A percentile compares a stretch with the other conserved stretches of the same genome.
phyloP scores from a whole-genome alignment of 1,284 basidiomycete species.

The Malassezia restricta region DNA sequence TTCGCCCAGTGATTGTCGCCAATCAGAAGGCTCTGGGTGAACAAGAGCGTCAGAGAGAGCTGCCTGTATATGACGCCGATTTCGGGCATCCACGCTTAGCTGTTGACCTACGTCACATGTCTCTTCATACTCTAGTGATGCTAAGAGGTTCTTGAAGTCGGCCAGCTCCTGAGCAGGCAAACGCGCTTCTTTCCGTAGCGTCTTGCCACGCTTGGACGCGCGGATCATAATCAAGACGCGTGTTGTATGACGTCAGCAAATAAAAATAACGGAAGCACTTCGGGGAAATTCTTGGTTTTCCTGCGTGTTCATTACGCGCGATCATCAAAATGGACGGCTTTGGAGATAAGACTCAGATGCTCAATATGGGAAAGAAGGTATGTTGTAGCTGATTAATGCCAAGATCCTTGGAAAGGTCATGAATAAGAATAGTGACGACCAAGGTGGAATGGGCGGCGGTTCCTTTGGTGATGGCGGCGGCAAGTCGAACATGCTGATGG shows the following conservation, averaged over 20 bases:
- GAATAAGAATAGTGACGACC: conserved; percentile 5
- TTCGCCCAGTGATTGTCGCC: background rate
- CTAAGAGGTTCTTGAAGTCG: background rate
- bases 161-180: conserved; percentile 1
- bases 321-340: conserved; percentile 4
- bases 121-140: background rate
- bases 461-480: background rate
- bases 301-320: no score
- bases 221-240: background rate
- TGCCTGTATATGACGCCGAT: background rate
- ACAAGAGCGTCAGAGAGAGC: background rate
- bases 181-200: background rate
- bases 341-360: background rate
- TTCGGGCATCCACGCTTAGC: background rate
- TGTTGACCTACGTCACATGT: background rate
- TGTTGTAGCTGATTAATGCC: background rate
- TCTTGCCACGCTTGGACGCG: background rate
- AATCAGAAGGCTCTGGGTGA: background rate
- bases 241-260: background rate
- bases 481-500: conserved; percentile 4
- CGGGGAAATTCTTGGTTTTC: no score
- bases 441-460: conserved; percentile 9
- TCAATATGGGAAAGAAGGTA: conserved; percentile 3
- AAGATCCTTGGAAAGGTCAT: conserved; percentile 1
- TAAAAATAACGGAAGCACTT: no score